These are phyloP conservation scores for Grosmannia clavigera DNA, from an alignment of 2,329 filamentous ascomycete genomes.

Conservation along the genomic window DNA sequence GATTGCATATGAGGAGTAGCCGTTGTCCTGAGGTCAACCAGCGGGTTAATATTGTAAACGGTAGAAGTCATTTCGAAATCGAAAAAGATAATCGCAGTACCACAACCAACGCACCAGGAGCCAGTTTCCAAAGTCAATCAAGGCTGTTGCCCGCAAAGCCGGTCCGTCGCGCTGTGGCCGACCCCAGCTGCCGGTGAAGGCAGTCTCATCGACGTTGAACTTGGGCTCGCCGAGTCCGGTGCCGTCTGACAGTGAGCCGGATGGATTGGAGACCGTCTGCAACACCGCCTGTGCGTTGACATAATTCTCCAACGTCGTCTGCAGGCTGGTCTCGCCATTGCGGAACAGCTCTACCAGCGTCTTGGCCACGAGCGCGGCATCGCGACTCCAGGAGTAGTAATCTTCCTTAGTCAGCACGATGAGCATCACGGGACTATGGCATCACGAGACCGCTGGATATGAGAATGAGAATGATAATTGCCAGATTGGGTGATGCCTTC, in stretches of 20 bases:
- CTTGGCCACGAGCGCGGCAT: constrained; percentile 60
- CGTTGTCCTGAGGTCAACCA: constrained; percentile 30
- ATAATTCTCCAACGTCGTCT: constrained; percentile 53
- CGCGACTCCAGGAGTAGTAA: constrained; percentile 69
- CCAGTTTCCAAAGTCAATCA: constrained; percentile 63
- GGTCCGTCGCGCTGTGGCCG: constrained; percentile 72
- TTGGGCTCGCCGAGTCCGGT: constrained; percentile 59
- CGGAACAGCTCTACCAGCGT: constrained; percentile 53
- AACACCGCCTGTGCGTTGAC: constrained; percentile 53
- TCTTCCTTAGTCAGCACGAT: constrained; percentile 20
- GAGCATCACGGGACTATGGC: too few species aligned
- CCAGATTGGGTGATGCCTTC: not conserved
- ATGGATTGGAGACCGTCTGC: constrained; percentile 57
- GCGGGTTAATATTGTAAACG: constrained; percentile 5
- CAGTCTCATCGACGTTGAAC: constrained; percentile 50
- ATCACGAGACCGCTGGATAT: not conserved
- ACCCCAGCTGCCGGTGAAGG: constrained; percentile 58
- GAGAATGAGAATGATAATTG: not conserved
- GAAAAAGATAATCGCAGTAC: too few species aligned
- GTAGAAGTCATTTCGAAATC: too few species aligned
- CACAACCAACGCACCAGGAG: constrained; percentile 22
- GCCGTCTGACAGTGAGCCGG: constrained; percentile 42
- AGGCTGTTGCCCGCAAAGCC: constrained; percentile 59
- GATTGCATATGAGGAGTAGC: constrained; percentile 43
- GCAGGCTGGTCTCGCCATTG: constrained; percentile 30